A percentile compares a stretch with the other conserved stretches of the same genome.
These are phyloP conservation scores for Paxillus rubicundulus DNA, from an alignment of 768 basidiomycete species.

Conservation along the genomic window DNA sequence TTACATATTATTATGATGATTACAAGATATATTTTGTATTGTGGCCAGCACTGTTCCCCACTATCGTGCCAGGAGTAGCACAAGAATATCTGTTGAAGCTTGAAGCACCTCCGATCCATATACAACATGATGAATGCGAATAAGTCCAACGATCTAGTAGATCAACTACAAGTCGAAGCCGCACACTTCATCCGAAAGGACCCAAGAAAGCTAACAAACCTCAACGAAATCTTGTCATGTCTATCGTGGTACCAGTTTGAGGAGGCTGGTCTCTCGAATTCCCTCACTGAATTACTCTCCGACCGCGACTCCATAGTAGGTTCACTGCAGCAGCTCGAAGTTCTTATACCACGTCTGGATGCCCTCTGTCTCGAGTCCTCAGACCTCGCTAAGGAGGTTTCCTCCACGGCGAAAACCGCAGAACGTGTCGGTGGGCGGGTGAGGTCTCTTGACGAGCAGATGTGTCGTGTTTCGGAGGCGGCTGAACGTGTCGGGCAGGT, in stretches of 20 bases:
- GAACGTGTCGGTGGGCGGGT: conserved; percentile 93
- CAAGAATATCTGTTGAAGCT: no score
- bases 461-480: conserved; percentile 84
- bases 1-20: no score
- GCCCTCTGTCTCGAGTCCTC: conserved; percentile 57
- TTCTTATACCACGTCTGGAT: conserved; percentile 61
- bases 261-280: conserved; percentile 72
- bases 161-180: conserved; percentile 7
- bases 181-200: conserved; percentile 13
- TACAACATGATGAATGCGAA: conserved; percentile 10
- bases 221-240: conserved; percentile 71
- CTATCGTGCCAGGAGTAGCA: no score
- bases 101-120: no score
- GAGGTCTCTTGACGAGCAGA: conserved; percentile 86
- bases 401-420: conserved; percentile 72
- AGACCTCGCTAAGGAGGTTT: conserved; percentile 56
- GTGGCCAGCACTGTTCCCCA: no score
- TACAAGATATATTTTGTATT: no score
- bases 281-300: conserved; percentile 68
- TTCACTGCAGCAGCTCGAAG: conserved; percentile 60
- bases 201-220: conserved; percentile 48
- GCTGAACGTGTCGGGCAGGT: conserved; percentile 91
- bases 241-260: conserved; percentile 73
- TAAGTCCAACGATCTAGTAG: conserved; percentile 7
- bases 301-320: conserved; percentile 61